Evolutionary conservation across 1,139 yeast species (phyloP).

Genomic region (Wickerhamomyces sp.): DNA sequence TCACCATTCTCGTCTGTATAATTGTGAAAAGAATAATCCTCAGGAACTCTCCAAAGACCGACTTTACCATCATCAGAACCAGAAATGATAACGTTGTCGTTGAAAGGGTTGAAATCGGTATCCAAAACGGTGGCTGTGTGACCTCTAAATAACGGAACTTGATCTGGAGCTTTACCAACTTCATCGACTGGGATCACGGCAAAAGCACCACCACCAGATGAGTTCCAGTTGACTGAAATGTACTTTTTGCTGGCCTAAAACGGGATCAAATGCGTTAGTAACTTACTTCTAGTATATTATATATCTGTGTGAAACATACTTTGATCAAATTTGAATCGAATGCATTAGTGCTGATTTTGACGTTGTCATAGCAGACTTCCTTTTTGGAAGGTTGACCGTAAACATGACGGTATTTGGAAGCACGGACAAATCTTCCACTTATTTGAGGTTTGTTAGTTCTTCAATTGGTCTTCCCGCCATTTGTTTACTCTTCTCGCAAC

Average conservation of each 20-base stretch:
- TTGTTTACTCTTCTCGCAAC: background rate
- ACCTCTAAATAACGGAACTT: conserved; percentile 89
- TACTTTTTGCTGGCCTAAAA: conserved; percentile 78
- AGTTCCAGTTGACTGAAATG: conserved; percentile 84
- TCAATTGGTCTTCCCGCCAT: background rate
- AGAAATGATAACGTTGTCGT: conserved; percentile 69
- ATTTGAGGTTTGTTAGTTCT: background rate
- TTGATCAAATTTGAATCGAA: conserved; percentile 92
- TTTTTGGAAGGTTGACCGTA: conserved; percentile 88
- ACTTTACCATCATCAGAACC: conserved; percentile 91
- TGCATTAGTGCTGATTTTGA: conserved; percentile 82
- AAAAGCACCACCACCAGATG: conserved; percentile 97
- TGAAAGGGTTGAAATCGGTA: conserved; percentile 87
- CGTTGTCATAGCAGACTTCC: conserved; percentile 84
- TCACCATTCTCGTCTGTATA: conserved; percentile 57
- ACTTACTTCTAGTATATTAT: too few species aligned
- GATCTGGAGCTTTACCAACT: conserved; percentile 92
- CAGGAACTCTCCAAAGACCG: conserved; percentile 83
- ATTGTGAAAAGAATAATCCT: conserved; percentile 63
- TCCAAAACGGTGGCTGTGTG: conserved; percentile 94
- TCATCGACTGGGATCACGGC: conserved; percentile 84
- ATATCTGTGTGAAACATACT: conserved; percentile 16
- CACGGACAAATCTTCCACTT: conserved; percentile 92
- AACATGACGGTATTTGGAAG: conserved; percentile 94
- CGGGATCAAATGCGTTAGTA: too few species aligned